These are phyloP conservation scores for Mycena maculata DNA, from an alignment of 768 basidiomycete species.

Conservation along the genomic window DNA sequence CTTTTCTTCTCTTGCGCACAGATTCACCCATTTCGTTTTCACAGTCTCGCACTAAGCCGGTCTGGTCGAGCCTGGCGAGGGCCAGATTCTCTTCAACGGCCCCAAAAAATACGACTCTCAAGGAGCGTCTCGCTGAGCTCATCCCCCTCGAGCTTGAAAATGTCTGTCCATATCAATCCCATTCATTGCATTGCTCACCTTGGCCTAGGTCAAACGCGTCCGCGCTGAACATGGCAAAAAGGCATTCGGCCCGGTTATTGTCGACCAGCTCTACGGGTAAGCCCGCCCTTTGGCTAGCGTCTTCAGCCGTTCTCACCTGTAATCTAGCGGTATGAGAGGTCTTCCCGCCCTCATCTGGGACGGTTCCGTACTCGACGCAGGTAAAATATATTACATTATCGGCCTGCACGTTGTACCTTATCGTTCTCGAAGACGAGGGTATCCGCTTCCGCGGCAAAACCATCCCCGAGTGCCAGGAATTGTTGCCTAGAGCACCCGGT, in stretches of 20 bases:
- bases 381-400: slow-evolving; percentile 46
- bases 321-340: slow-evolving; percentile 82
- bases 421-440: slow-evolving; percentile 77
- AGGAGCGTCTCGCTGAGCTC: slow-evolving; percentile 93
- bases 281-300: slow-evolving; percentile 31
- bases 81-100: slow-evolving; percentile 74
- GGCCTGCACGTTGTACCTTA: slow-evolving; percentile 22
- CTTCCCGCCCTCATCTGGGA: slow-evolving; percentile 98
- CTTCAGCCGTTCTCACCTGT: slow-evolving; percentile 21
- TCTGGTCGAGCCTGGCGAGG: slow-evolving; percentile 57
- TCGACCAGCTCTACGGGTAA: slow-evolving; percentile 92
- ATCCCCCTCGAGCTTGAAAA: slow-evolving; percentile 89
- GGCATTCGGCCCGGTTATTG: slow-evolving; percentile 89
- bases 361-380: slow-evolving; percentile 95
- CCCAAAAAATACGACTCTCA: slow-evolving; percentile 79
- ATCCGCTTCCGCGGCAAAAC: slow-evolving; percentile 98
- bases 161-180: slow-evolving; percentile 49
- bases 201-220: slow-evolving; percentile 78
- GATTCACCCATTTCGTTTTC: slow-evolving; percentile 23
- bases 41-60: slow-evolving; percentile 63
- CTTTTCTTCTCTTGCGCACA: slow-evolving; percentile 8
- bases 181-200: slow-evolving; percentile 19
- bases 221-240: slow-evolving; percentile 92
- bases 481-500: slow-evolving; percentile 89
- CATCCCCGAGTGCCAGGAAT: slow-evolving; percentile 88